These are phyloP conservation scores for Rugonectria rugulosa DNA, from an alignment of 2,329 filamentous ascomycete species.

Conservation along the genomic window DNA sequence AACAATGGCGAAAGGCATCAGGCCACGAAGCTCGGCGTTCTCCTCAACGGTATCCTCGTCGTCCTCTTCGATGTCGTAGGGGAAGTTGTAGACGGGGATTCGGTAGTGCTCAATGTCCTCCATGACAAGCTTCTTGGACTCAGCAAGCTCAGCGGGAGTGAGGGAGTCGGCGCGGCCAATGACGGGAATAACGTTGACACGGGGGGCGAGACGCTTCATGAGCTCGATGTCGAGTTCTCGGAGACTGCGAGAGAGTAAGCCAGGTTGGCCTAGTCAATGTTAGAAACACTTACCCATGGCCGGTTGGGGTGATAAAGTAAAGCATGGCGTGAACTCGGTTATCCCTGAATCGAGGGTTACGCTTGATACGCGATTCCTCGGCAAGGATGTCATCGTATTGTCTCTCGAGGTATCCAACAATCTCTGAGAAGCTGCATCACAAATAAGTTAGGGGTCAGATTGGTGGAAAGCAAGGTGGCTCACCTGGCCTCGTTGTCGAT, in stretches of 20 bases:
- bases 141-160: constrained; percentile 93
- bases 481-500: constrained; percentile 99
- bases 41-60: constrained; percentile 99
- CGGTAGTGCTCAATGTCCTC: constrained; percentile 99
- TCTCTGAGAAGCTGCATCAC: constrained; percentile 83
- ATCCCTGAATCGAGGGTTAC: constrained; percentile 99
- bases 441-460: constrained; percentile 21
- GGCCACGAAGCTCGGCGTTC: constrained; percentile 93
- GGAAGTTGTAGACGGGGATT: constrained; percentile 99
- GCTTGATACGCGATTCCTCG: constrained; percentile 99
- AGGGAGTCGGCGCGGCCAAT: constrained; percentile 98
- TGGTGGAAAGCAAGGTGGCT: constrained; percentile 28
- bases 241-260: constrained; percentile 64
- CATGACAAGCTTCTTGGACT: constrained; percentile 99
- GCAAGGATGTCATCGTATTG: constrained; percentile 99
- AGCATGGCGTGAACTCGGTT: constrained; percentile 98
- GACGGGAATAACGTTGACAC: constrained; percentile 98
- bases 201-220: constrained; percentile 98
- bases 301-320: constrained; percentile 99
- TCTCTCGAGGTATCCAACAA: constrained; percentile 96
- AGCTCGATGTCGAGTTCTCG: constrained; percentile 99
- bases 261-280: not conserved
- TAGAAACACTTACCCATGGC: constrained; percentile 74
- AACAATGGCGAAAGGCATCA: constrained; percentile 99
- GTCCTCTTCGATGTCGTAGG: constrained; percentile 99